Evolutionary conservation across 2,329 filamentous ascomycete species (phyloP).

Genomic region (Metarhizium robertsii): DNA sequence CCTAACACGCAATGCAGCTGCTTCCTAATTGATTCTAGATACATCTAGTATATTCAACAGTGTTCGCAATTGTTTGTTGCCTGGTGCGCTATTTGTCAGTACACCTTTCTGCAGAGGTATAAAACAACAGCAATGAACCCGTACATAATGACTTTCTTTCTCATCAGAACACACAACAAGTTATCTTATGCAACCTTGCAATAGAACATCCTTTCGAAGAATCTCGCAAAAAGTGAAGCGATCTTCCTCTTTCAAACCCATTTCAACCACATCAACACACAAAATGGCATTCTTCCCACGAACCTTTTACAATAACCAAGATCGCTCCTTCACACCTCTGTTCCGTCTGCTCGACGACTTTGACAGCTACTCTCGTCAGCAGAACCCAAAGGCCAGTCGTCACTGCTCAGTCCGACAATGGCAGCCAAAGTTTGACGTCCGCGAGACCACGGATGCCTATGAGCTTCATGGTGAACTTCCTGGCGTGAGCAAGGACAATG

Average conservation of each 20-base stretch:
- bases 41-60: constrained; percentile 5
- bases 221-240: constrained; percentile 18
- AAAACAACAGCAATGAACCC: constrained; percentile 14
- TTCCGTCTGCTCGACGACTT: constrained; percentile 58
- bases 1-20: constrained; percentile 1
- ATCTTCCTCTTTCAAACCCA: constrained; percentile 12
- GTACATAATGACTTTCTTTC: constrained; percentile 9
- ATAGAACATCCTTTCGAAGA: constrained; percentile 12
- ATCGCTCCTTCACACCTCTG: constrained; percentile 47
- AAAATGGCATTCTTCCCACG: constrained; percentile 54
- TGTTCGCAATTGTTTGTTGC: not conserved
- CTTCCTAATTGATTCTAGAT: constrained; percentile 14
- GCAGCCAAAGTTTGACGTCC: constrained; percentile 70
- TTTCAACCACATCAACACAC: constrained; percentile 14
- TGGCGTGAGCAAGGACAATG: constrained; percentile 62
- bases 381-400: constrained; percentile 15
- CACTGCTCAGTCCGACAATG: constrained; percentile 41
- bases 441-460: constrained; percentile 58
- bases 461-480: constrained; percentile 76
- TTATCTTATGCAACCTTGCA: constrained; percentile 15
- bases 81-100: not conserved
- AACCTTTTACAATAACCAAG: constrained; percentile 37
- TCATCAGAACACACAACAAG: constrained; percentile 12
- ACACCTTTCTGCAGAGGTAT: constrained; percentile 11
- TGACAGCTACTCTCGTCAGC: constrained; percentile 43